These are phyloP conservation scores for Cerioporus squamosus DNA, from an alignment of 1,284 basidiomycete species.

Conservation along the genomic window DNA sequence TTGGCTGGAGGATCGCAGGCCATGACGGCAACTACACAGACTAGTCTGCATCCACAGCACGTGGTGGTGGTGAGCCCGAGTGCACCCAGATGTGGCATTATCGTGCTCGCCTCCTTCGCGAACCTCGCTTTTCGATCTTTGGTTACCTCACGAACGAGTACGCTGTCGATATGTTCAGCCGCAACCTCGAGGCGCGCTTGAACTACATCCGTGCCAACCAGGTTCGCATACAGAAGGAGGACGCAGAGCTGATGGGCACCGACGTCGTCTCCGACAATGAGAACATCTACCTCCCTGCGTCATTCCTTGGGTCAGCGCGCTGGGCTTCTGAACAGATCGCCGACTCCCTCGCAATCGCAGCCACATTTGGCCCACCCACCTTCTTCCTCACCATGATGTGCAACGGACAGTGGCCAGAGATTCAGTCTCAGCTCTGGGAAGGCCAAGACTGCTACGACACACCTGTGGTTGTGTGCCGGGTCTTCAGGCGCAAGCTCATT, in stretches of 20 bases:
- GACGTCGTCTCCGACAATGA: too few relatives aligned
- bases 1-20: too few relatives aligned
- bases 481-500: slow-evolving; percentile 37
- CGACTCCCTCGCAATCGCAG: slow-evolving; percentile 40
- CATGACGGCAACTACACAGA: too few relatives aligned
- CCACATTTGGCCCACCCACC: slow-evolving; percentile 32
- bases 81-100: too few relatives aligned
- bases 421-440: too few relatives aligned
- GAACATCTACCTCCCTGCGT: too few relatives aligned
- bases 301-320: not conserved
- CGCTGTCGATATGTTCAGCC: slow-evolving; percentile 41
- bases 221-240: too few relatives aligned
- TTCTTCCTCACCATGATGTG: slow-evolving; percentile 45
- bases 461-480: slow-evolving; percentile 39
- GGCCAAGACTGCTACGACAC: slow-evolving; percentile 28
- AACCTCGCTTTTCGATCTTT: slow-evolving; percentile 30
- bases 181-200: slow-evolving; percentile 32
- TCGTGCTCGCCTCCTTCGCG: slow-evolving; percentile 6
- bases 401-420: slow-evolving; percentile 14
- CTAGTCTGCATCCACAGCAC: too few relatives aligned
- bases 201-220: not conserved
- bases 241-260: too few relatives aligned
- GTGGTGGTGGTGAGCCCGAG: too few relatives aligned
- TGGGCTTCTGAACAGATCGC: slow-evolving; percentile 40
- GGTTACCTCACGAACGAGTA: slow-evolving; percentile 40